Base-by-base conservation (phyloP, 495 filamentous ascomycete genomes). In the Hypoxylon fuscum region DNA sequence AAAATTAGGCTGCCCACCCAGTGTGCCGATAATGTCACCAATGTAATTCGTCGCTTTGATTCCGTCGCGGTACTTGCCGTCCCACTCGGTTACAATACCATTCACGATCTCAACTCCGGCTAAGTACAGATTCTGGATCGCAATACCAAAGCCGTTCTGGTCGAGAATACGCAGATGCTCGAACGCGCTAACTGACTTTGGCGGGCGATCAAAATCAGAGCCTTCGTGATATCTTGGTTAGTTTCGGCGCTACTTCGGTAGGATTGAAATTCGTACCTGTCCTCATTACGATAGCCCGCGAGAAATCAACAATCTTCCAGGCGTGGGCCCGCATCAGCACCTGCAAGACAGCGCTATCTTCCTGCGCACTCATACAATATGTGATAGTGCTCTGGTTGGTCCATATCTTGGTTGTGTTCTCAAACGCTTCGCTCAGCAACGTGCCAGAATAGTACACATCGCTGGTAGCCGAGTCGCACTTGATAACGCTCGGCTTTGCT, bases 321-420 rank as follows among this genome's bases (percentile, higher is more conserved):
- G 76, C 60, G 0, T 85, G 79, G 2, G 78, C 79, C n/a, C 90
- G 84, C 21, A 91, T 66, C 22, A 93, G 72, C 21, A 83, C 87
- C 65, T 89, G 87, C 12, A 91, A 82, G 0, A 81, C 86, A 3
- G 87, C 89, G 64, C 88, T 91, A 68, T 93, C 90, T 68, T 92
- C 90, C 68, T 92, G 90, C 10, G 87, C 87, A 3, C 81, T 86
- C 58, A 83, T 80, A 76, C 88, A 92, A 74, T 92, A 92, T 2
- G 78, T 68, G 5, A 86, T 87, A 0, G 80, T 82, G 14, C 88
- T 88, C 53, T 63, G 59, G 63, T 90, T 90, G 0, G 90, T 92
- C 71, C 85, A 81, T 11, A 89, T 59, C 10, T 62, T 74, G 23
- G 88, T 89, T 20, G 80, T 87, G 59, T 89, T 89, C 55, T 83